phyloP scores from a whole-genome alignment of 768 basidiomycete genomes.

The Lyophyllum atratum region DNA sequence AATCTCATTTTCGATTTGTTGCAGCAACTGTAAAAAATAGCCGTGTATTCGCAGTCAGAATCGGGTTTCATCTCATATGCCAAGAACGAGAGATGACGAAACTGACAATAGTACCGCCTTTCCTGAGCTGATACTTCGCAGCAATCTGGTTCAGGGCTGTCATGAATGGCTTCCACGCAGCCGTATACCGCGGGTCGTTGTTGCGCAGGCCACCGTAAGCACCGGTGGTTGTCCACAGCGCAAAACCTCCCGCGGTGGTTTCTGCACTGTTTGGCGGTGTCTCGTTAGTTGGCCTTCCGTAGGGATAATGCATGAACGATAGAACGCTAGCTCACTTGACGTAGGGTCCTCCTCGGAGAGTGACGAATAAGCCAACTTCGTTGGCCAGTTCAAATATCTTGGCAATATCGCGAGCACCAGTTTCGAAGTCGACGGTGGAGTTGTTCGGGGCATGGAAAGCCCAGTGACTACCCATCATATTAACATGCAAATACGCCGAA shows the following conservation, averaged over 20 bases:
- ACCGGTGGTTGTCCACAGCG: slow-evolving; percentile 8
- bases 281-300: background rate
- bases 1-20: slow-evolving; percentile 12
- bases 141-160: slow-evolving; percentile 11
- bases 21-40: background rate
- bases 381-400: slow-evolving; percentile 8
- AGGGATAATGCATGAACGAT: background rate
- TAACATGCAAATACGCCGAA: background rate
- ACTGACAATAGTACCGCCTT: slow-evolving; percentile 5
- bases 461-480: background rate
- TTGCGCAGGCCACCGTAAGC: slow-evolving; percentile 7
- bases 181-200: slow-evolving; percentile 9
- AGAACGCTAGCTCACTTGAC: background rate
- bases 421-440: slow-evolving; percentile 12
- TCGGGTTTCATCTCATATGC: background rate
- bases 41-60: background rate
- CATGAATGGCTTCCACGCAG: slow-evolving; percentile 7
- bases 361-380: slow-evolving; percentile 10
- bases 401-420: slow-evolving; percentile 5
- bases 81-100: background rate
- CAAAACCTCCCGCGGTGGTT: slow-evolving; percentile 10
- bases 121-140: slow-evolving; percentile 6
- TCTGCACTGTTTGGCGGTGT: background rate
- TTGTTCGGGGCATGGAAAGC: slow-evolving; percentile 12
- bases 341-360: slow-evolving; percentile 8